phyloP scores from a whole-genome alignment of 2,329 filamentous ascomycete genomes.

The Ascochyta clinopodiicola region DNA sequence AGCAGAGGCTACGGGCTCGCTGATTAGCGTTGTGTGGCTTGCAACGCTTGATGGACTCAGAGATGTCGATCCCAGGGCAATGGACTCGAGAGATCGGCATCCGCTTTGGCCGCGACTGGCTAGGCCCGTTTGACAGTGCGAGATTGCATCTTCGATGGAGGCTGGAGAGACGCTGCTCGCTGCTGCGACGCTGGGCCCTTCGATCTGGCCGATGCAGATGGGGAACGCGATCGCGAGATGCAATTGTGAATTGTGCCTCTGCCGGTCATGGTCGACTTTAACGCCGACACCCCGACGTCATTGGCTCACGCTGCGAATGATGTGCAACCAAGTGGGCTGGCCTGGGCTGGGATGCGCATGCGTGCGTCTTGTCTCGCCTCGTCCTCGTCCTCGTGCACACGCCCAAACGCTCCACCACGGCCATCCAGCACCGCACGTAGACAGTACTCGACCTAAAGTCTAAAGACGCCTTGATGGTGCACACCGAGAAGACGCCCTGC shows the following conservation, averaged over 20 bases:
- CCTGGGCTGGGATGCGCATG: neutral
- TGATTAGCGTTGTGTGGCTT: conserved; percentile 16
- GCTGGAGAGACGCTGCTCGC: too few relatives aligned
- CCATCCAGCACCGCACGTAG: too few relatives aligned
- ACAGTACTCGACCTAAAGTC: too few relatives aligned
- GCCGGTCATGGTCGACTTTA: neutral
- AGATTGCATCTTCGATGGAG: neutral
- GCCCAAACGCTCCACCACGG: too few relatives aligned
- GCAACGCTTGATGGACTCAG: conserved; percentile 25
- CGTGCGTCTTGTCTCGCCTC: neutral
- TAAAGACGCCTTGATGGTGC: too few relatives aligned
- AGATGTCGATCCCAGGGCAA: conserved; percentile 25
- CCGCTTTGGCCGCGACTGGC: conserved; percentile 13
- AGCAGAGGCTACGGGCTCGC: conserved; percentile 13
- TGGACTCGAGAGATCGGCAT: conserved; percentile 24
- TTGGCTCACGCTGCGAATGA: neutral
- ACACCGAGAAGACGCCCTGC: too few relatives aligned
- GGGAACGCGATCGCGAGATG: conserved; percentile 10
- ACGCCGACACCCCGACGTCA: conserved; percentile 2
- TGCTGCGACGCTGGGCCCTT: neutral
- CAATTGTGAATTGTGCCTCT: conserved; percentile 11
- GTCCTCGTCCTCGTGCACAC: neutral
- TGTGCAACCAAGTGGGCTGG: conserved; percentile 13
- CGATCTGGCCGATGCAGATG: conserved; percentile 3
- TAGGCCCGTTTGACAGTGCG: conserved; percentile 14